Conservation (phyloP, 352 stramenopile species). For the Thalassiosira mediterranea region DNA sequence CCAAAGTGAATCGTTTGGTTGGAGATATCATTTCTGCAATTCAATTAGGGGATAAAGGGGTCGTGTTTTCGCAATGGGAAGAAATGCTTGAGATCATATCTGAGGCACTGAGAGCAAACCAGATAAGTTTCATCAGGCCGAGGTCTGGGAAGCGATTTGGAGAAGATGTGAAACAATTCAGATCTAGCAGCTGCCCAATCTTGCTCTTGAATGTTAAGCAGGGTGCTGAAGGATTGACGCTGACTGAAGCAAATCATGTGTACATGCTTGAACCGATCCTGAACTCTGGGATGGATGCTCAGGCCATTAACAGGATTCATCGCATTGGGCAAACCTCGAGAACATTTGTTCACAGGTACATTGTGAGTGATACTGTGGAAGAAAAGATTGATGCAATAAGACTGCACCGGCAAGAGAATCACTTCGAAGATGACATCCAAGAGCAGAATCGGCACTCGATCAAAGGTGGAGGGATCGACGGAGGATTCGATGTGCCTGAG, state of each 20-base stretch:
- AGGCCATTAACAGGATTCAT: conserved; percentile 90
- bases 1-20: conserved; percentile 62
- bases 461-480: too few species aligned
- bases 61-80: conserved; percentile 92
- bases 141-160: conserved; percentile 46
- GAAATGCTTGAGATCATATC: conserved; percentile 87
- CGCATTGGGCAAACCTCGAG: conserved; percentile 88
- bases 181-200: conserved; percentile 34
- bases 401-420: conserved; percentile 43
- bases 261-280: conserved; percentile 91
- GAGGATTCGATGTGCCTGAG: too few species aligned
- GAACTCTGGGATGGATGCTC: conserved; percentile 86
- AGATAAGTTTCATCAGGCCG: conserved; percentile 84
- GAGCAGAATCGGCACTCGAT: too few species aligned
- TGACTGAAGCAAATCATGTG: conserved; percentile 90
- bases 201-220: conserved; percentile 85
- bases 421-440: conserved; percentile 52
- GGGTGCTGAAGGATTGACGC: conserved; percentile 90
- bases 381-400: conserved; percentile 85
- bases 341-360: conserved; percentile 89
- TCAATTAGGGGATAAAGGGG: conserved; percentile 84
- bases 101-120: conserved; percentile 57
- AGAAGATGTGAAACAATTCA: conserved; percentile 49
- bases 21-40: conserved; percentile 60
- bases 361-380: conserved; percentile 89